Evolutionary conservation across 495 filamentous ascomycete genomes (phyloP), one percentile per base, ranked within the genome.

Genomic region (Evansstolkia leycettana): DNA sequence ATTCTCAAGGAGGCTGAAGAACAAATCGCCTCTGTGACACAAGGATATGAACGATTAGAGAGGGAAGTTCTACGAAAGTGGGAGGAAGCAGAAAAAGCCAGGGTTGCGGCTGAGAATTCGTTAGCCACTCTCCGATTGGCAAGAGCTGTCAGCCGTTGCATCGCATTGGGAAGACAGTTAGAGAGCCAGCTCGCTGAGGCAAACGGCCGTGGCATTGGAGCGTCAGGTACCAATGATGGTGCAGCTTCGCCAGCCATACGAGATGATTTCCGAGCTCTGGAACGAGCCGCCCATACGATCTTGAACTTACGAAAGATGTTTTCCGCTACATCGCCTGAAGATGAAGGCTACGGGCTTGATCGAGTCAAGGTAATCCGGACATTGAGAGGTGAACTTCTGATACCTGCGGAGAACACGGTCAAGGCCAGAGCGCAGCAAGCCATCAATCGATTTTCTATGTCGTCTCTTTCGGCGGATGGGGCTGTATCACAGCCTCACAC

Each of bases 101-200:
- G 77, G 10, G 46, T 75, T 15, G 82, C 81, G 5, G 76, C 81
- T 11, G 72, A 78, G 36, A 65, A 86, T 18, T 72, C 94, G 12
- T 79, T 83, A 67, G 67, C 78, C 38, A 82, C 86, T 0, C 70
- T 94, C n/a, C 70, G 75, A 31, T 58, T 95, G 16, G 80, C 80
- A 12, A 60, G 90, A 29, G 74, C 82, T 1, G 80, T 94, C 26
- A 74, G 69, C 23, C 63, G 90, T 30, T 82, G 76, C 41, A 62
- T 96, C 17, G 73, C 78, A 29, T 65, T 96, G 12, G 86, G 82
- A 0, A 65, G 89, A 18, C 88, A 94, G 61, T 69, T 98, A 14
- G 87, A 96, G 49, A 70, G 80, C 10, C 87, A 94, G 55, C 72
- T 78, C 44, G 63, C 66, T 0, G 82, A 83, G 40, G 51, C 69